Percentiles rank a stretch among this genome's conserved stretches.
Conservation (phyloP, 2,329 filamentous ascomycete genomes). For the Aspergillus glaucus region DNA sequence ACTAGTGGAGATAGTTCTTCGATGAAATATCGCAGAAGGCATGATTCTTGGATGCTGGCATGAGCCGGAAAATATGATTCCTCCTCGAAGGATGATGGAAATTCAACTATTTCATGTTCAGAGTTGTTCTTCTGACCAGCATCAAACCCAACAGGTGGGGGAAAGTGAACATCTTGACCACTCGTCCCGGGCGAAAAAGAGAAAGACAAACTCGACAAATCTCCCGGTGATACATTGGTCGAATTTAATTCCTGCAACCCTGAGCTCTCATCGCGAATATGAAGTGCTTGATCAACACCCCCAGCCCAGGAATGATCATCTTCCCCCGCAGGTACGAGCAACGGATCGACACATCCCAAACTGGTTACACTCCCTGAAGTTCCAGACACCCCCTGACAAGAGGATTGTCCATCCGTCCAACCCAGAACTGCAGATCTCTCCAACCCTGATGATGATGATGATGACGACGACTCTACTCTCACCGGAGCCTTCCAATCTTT, state of each 20-base stretch:
- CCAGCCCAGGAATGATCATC: background rate
- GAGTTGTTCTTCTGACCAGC: background rate
- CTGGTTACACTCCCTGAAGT: too few relatives aligned
- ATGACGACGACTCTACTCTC: background rate
- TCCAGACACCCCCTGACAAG: background rate
- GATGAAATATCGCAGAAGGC: constrained; percentile 17
- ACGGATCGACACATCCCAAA: too few relatives aligned
- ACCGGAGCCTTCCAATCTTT: constrained; percentile 8
- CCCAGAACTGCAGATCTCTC: background rate
- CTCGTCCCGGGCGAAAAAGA: background rate
- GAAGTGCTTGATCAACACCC: background rate
- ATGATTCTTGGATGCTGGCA: constrained; percentile 11
- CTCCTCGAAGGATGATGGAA: background rate
- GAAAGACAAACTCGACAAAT: background rate
- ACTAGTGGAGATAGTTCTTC: constrained; percentile 22
- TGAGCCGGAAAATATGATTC: background rate
- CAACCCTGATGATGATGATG: too few relatives aligned
- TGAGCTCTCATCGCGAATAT: background rate
- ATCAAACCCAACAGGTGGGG: background rate
- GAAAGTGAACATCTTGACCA: background rate
- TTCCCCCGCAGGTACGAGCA: background rate
- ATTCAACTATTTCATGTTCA: background rate
- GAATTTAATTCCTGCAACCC: background rate
- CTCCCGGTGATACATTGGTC: background rate
- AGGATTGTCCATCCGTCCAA: background rate